phyloP scores from a whole-genome alignment of 306 rosid genomes.

The Vigna reflexopilosa region DNA sequence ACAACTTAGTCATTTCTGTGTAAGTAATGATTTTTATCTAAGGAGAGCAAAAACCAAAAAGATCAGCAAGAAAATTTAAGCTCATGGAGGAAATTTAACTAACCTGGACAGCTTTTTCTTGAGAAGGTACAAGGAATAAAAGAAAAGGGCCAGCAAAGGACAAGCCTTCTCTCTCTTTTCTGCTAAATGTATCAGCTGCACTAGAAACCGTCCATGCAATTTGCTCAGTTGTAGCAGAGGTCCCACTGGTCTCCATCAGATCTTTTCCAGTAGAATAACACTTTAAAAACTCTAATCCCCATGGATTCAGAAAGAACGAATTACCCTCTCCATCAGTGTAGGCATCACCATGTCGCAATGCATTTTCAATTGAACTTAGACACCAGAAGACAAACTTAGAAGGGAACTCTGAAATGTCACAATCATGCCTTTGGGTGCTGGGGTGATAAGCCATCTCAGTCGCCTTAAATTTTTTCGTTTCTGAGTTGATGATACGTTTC shows the following conservation, averaged over 20 bases:
- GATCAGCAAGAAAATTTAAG: constrained; percentile 28
- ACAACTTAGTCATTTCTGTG: not conserved
- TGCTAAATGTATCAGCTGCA: constrained; percentile 81
- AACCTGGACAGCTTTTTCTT: constrained; percentile 81
- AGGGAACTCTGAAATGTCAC: constrained; percentile 60
- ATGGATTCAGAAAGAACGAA: constrained; percentile 64
- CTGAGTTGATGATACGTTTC: constrained; percentile 37
- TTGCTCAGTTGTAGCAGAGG: constrained; percentile 70
- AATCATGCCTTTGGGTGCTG: constrained; percentile 36
- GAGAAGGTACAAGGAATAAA: constrained; percentile 82
- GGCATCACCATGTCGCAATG: constrained; percentile 62
- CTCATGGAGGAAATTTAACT: constrained; percentile 22
- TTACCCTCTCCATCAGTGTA: constrained; percentile 61
- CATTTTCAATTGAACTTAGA: constrained; percentile 77
- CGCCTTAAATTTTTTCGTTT: constrained; percentile 42
- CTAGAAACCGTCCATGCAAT: constrained; percentile 87
- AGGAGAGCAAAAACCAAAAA: not conserved
- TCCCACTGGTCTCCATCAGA: constrained; percentile 76
- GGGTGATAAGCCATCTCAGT: constrained; percentile 38
- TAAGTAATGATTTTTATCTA: constrained; percentile 1
- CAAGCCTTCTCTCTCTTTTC: constrained; percentile 78
- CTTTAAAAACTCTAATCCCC: constrained; percentile 94
- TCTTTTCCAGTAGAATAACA: constrained; percentile 73
- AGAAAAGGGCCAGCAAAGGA: constrained; percentile 78
- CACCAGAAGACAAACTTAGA: constrained; percentile 83